Percentiles rank a stretch among this genome's conserved stretches.
These are phyloP conservation scores for Ceratocystis albifundus DNA, from an alignment of 2,329 filamentous ascomycete species.

Conservation along the genomic window DNA sequence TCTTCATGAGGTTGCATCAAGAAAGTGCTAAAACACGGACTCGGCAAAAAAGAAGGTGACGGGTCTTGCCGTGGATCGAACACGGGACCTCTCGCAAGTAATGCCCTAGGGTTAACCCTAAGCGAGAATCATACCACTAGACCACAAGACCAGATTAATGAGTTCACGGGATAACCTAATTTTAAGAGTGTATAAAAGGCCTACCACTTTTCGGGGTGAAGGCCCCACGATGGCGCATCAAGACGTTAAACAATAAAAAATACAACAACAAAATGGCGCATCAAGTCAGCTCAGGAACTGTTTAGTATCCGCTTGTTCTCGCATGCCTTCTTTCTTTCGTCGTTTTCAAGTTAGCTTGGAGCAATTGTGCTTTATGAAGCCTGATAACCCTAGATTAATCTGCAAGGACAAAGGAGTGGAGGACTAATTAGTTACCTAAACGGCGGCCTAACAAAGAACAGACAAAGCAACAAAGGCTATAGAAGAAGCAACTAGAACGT, in stretches of 20 bases:
- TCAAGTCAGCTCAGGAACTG: too few relatives aligned
- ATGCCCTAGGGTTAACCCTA: conserved; percentile 40
- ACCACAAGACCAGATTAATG: conserved; percentile 40
- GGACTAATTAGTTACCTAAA: not conserved
- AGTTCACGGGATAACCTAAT: not conserved
- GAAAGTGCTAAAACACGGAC: not conserved
- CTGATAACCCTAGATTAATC: too few relatives aligned
- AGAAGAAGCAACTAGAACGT: not conserved
- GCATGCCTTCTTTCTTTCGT: too few relatives aligned
- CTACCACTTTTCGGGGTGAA: too few relatives aligned
- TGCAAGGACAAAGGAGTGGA: too few relatives aligned
- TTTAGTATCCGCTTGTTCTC: too few relatives aligned
- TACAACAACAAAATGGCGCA: too few relatives aligned
- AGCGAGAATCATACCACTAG: conserved; percentile 63
- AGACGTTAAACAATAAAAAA: too few relatives aligned
- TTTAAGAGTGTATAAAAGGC: not conserved
- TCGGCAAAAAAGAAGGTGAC: not conserved
- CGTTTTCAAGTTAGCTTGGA: too few relatives aligned
- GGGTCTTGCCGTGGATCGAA: conserved; percentile 23
- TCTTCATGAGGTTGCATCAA: not conserved
- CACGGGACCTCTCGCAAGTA: conserved; percentile 26
- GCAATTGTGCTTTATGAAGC: too few relatives aligned
- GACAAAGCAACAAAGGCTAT: not conserved
- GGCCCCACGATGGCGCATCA: too few relatives aligned
- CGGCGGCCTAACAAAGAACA: not conserved